Evolutionary conservation across 2,329 filamentous ascomycete genomes (phyloP), one percentile per base, ranked within the genome.

Genomic region (Hypoxylon sp.): DNA sequence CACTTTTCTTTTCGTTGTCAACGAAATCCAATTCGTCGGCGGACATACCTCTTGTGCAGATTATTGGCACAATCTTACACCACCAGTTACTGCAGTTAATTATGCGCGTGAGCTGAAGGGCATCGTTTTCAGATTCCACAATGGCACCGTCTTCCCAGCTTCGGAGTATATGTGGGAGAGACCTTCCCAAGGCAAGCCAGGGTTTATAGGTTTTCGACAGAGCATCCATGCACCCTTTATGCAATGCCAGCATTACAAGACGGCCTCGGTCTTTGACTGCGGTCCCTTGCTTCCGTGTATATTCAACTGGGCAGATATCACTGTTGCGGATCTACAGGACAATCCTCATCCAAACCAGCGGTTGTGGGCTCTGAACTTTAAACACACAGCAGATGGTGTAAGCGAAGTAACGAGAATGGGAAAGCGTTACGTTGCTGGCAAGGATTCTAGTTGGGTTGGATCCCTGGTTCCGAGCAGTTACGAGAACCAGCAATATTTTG

Each of bases 371-470:
- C 44, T 48, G 19, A 48, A 48, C 8, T 48, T 48, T 24, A 27
- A 27, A 13, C 44, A 47, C 10, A 47, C 19, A 3, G 44, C 15
- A 13, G 44, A 47, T 6, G 24, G 47, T 32, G 11, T 51, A 15
- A 51, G 47, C 5, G 27, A 51, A 31, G 27, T 51, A 3, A 27
- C 27, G 3, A 31, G 15, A 17, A 17, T 29, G 7, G 54, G 35
- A 1, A 29, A 46, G 1, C 61, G 67, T 29, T 53, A 62, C 7
- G 62, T 67, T n/a, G 61, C 31, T 1, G 69, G 71, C 0, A 42
- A 31, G 3, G 10, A 53, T 19, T 59, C 70, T n/a, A 62, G 61
- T 2, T 74, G 72, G 72, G 58, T 73, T 6, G 70, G 68, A 17
- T 47, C 61, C 11, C 39, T 74, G 1, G 68, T 74, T 2, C 68